Evolutionary conservation across 1,284 basidiomycete species (phyloP), one percentile per base, ranked within the genome.

Genomic region (Moesziomyces globuligerus): DNA sequence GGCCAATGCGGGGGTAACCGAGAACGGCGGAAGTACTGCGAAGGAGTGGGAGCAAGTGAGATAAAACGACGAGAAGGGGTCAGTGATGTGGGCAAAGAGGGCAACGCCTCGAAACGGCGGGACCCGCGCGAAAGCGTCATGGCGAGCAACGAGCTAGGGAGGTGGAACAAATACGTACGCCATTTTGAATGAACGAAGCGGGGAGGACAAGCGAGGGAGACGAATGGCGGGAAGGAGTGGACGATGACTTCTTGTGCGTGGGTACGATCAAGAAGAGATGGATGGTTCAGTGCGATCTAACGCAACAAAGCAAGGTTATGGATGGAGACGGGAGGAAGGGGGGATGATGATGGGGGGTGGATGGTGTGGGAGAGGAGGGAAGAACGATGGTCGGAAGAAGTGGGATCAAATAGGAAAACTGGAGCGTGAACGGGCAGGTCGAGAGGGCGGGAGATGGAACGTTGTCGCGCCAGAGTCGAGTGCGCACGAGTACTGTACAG

Each of bases 1-100:
- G 90, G 86, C 92, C 92, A 85, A 98, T 96, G 83, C 95, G 92
- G 83, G 95, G 95, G 87, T 94, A 98, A 83, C 96, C 96, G 82
- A 98, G 90, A 66, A 81, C 80, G 51, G 79, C 64, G 60, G 76
- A 80, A 53, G 70, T 70, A 64, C 68, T 74, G 50, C 29, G 18
- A 36, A 20, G 36, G 23, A 26, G 23, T 4, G 5, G 8, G 48
- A 11, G 18, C 1, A 48, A 7, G 17, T 7, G 38, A n/a, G n/a
- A n/a, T n/a, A n/a, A n/a, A n/a, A n/a, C n/a, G n/a, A n/a, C n/a
- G n/a, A n/a, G 20, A 25, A 21, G 10, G 25, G 8, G 47, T 47
- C 21, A 55, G 50, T 26, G 8, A 20, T 11, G n/a, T 46, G 41
- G 34, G 20, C 7, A 3, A 20, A 11, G n/a, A n/a, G n/a, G n/a